A percentile compares a stretch with the other conserved stretches of the same genome.
Conservation (phyloP, 1,284 basidiomycete species). For the Apiotrichum akiyoshidainum region DNA sequence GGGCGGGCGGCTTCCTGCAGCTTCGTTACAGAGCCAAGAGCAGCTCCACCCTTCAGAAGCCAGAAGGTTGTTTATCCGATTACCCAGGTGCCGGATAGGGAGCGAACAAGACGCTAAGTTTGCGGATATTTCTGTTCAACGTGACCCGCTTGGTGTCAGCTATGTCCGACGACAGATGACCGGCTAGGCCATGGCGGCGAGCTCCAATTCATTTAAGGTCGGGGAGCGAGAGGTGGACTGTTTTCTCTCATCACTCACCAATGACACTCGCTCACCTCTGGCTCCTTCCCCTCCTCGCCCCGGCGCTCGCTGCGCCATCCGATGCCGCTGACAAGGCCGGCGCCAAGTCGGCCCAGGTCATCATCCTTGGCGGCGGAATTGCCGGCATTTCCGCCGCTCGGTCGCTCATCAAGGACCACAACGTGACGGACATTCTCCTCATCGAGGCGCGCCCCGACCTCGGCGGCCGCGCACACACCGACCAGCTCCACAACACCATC, state of each 20-base stretch:
- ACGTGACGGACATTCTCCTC: constrained; percentile 61
- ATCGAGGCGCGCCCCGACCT: constrained; percentile 61
- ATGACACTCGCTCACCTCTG: neutral
- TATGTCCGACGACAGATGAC: too few species aligned
- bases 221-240: neutral
- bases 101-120: too few species aligned
- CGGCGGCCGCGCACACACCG: constrained; percentile 61
- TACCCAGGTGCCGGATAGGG: too few species aligned
- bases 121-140: too few species aligned
- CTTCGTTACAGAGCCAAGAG: too few species aligned
- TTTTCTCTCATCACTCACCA: neutral
- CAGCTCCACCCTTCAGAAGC: too few species aligned
- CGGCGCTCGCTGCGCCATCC: neutral
- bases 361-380: constrained; percentile 64
- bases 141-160: too few species aligned
- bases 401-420: constrained; percentile 57
- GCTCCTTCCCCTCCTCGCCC: neutral
- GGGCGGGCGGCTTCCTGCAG: too few species aligned
- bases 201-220: neutral
- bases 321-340: neutral
- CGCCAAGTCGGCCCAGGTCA: constrained; percentile 41
- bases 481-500: constrained; percentile 42
- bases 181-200: too few species aligned
- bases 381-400: constrained; percentile 65
- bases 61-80: too few species aligned